Base-by-base conservation (phyloP, 192 early-diverging fungal genomes). In the Podila horticola region DNA sequence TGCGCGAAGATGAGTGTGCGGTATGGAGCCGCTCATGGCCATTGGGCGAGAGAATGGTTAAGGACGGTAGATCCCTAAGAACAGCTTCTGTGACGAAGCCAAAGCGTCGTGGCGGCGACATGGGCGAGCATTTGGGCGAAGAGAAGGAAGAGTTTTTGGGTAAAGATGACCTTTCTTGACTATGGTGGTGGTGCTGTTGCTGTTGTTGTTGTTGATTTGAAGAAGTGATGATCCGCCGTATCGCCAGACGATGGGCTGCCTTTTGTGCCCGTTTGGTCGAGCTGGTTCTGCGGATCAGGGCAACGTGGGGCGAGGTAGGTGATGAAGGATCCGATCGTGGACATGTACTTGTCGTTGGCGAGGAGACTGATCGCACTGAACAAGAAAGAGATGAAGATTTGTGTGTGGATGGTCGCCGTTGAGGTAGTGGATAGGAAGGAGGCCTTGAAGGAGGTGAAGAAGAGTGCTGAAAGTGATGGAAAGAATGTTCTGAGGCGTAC, bases 201-300 rank as follows among this genome's bases (percentile, higher is more conserved):
- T 61, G 52, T 33, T 62, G 74, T 24, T 77, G 64, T 20, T 55
- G 68, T n/a, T 70, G 63, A 13, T 64, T 64, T 1, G 69, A 71
- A 3, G 24, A 50, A 30, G 60, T 64, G 66, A 72, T 77, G 58
- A 77, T 72, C 22, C 70, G 75, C 4, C 70, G 69, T 24, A 68
- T 58, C 9, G 75, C 41, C 26, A 29, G n/a, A 22, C 70, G 31
- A 22, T 68, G 69, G 15, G 70, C 50, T 6, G 75, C 50, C 33
- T 79, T 71, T 41, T 62, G 70, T 0, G 75, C 62, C 62, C 75
- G 45, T 22, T 48, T 63, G 19, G 52, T 63, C 17, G 50, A 59
- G 30, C 75, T 79, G 13, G 70, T 20, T 28, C 69, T 67, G 29
- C 64, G 48, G 28, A 45, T 60, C 15, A 77, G 22, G 10, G 52